These are phyloP conservation scores for Penicillium sp. DNA, from an alignment of 2,329 filamentous ascomycete species.

Conservation along the genomic window DNA sequence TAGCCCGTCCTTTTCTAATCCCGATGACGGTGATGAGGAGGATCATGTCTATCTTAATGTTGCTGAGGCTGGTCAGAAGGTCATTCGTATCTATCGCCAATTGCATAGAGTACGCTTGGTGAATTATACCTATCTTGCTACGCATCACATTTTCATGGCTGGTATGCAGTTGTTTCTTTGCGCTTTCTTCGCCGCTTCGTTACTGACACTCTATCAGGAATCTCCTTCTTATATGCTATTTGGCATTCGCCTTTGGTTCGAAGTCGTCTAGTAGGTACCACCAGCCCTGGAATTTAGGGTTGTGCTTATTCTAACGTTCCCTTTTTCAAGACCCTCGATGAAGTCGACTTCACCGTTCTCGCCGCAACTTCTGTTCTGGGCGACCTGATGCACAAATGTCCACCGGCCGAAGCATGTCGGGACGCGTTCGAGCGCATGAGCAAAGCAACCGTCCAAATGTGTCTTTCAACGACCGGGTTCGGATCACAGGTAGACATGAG, in stretches of 20 bases:
- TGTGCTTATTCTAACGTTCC: constrained; percentile 10
- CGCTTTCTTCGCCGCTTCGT: neutral
- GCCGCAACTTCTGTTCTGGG: constrained; percentile 89
- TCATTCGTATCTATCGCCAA: constrained; percentile 85
- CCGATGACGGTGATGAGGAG: constrained; percentile 65
- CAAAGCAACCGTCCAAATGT: constrained; percentile 94
- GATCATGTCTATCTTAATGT: constrained; percentile 92
- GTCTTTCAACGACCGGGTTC: constrained; percentile 80
- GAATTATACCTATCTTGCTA: constrained; percentile 94
- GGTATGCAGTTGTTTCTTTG: constrained; percentile 52
- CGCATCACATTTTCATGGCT: constrained; percentile 96
- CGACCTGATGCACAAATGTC: constrained; percentile 91
- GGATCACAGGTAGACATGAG: constrained; percentile 50
- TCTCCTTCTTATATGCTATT: constrained; percentile 94
- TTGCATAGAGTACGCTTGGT: constrained; percentile 84
- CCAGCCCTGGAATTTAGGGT: neutral
- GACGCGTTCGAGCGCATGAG: constrained; percentile 95
- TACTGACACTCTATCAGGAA: constrained; percentile 47
- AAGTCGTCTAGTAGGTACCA: constrained; percentile 71
- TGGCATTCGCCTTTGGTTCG: constrained; percentile 93
- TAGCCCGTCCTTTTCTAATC: constrained; percentile 52
- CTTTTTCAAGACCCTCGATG: constrained; percentile 69
- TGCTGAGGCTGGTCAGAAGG: constrained; percentile 90
- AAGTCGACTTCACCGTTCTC: constrained; percentile 95
- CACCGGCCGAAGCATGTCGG: constrained; percentile 88